Evolutionary conservation across 139 green algal species (phyloP), one percentile per base, ranked within the genome.

Genomic region (Diplosphaera chodatii): DNA sequence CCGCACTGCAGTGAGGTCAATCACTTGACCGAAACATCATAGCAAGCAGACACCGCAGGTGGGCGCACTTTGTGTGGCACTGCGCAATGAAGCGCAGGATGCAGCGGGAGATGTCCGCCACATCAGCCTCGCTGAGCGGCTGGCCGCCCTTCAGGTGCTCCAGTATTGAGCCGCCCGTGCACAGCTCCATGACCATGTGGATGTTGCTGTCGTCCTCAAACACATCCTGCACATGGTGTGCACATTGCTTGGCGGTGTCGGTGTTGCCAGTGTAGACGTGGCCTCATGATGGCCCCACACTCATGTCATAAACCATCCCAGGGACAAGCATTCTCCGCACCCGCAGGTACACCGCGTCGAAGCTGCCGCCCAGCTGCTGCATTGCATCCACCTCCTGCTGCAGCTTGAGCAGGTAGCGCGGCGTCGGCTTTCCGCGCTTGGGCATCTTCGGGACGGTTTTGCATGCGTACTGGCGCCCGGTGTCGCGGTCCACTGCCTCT

Each of bases 361-460:
- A 71, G 64, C 77, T 89, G 64, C 79, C 80, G 2, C 92, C 91
- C 32, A 97, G 82, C 80, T 96, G 91, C 75, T 87, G 79, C 92
- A 97, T 97, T 25, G 91, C 91, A 67, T 97, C 91, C 56, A 97
- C 89, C 74, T 97, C 92, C 0, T 87, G 90, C 41, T 94, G 87
- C 23, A 97, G 82, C 83, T 97, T 97, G 13, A 96, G 82, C 40
- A 97, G 85, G 78, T 97, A 96, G 15, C 93, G 77, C 6, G 91
- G 90, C 18, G 89, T 96, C 32, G 83, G 68, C 40, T 81, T 69
- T 10, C 86, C 82, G 20, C 85, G 80, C 75, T 94, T 96, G 41
- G 91, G 91, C 27, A 85, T 68, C 71, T 97, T 97, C 34, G 82
- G 78, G 28, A 97, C 87, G 22, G 86, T 92, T 70, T 97, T 97